A percentile compares a stretch with the other conserved stretches of the same genome.
These are phyloP conservation scores for Venturia nashicola DNA, from an alignment of 2,329 filamentous ascomycete genomes.

Conservation along the genomic window DNA sequence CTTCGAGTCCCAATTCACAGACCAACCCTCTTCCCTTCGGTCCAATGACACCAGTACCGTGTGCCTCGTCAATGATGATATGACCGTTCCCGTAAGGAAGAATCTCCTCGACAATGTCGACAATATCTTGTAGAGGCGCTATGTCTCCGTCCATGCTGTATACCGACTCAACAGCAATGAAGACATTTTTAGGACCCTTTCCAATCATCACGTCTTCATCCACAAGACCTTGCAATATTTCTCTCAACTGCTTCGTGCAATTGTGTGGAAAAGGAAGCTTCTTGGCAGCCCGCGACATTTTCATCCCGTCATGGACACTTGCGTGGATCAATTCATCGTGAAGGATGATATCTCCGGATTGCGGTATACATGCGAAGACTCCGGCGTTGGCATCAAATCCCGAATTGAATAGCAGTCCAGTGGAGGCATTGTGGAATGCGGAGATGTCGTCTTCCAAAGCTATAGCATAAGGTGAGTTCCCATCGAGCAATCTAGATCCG, in stretches of 20 bases:
- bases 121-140: conserved; percentile 49
- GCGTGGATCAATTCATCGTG: conserved; percentile 70
- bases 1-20: conserved; percentile 40
- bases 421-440: conserved; percentile 44
- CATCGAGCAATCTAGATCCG: conserved; percentile 52
- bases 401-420: conserved; percentile 48
- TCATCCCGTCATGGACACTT: conserved; percentile 68
- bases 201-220: conserved; percentile 19
- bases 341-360: conserved; percentile 41
- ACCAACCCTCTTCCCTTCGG: conserved; percentile 45
- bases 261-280: conserved; percentile 47
- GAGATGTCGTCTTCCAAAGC: conserved; percentile 47
- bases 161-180: conserved; percentile 22
- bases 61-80: conserved; percentile 57
- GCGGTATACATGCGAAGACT: conserved; percentile 35
- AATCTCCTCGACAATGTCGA: conserved; percentile 41
- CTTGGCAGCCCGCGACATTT: conserved; percentile 42
- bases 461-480: conserved; percentile 49
- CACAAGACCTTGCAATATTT: conserved; percentile 20
- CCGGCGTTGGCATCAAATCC: conserved; percentile 38
- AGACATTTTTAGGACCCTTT: conserved; percentile 19
- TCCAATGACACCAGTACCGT: conserved; percentile 51
- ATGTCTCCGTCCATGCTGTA: conserved; percentile 82
- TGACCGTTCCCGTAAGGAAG: conserved; percentile 48
- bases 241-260: conserved; percentile 25